Conservation (phyloP, 2,329 filamentous ascomycete genomes). For the Stachybotrys elegans region DNA sequence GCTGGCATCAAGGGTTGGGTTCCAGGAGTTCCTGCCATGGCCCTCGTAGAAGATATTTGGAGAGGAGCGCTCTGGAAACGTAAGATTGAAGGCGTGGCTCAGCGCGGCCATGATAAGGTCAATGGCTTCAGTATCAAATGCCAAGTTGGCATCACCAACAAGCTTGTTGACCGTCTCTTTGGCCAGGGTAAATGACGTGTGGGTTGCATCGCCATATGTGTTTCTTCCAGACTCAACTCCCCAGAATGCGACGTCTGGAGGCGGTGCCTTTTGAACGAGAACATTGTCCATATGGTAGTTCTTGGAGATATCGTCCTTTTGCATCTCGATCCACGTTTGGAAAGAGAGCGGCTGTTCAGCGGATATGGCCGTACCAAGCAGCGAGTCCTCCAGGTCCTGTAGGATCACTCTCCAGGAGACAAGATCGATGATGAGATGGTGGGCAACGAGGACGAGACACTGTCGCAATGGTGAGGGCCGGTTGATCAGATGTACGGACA, state of each 20-base stretch:
- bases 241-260: no score
- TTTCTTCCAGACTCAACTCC: no score
- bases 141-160: slow-evolving; percentile 9
- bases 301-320: no score
- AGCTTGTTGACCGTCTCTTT: no score
- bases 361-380: slow-evolving; percentile 11
- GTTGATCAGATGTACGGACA: slow-evolving; percentile 11
- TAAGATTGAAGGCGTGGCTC: slow-evolving; percentile 18
- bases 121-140: slow-evolving; percentile 22
- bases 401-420: slow-evolving; percentile 41
- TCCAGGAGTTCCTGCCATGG: slow-evolving; percentile 29
- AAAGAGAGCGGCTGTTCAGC: slow-evolving; percentile 21
- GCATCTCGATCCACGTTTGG: slow-evolving; percentile 31
- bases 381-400: slow-evolving; percentile 34
- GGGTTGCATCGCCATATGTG: no score
- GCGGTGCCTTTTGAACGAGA: no score
- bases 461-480: slow-evolving; percentile 14
- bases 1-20: slow-evolving; percentile 21
- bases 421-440: slow-evolving; percentile 37
- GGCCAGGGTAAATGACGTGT: no score
- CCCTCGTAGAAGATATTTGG: slow-evolving; percentile 27
- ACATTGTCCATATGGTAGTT: no score
- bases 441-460: slow-evolving; percentile 28
- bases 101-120: slow-evolving; percentile 25
- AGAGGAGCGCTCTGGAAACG: slow-evolving; percentile 20